These are phyloP conservation scores for Magnusiomyces magnusii DNA, from an alignment of 1,139 yeast species.

Conservation along the genomic window DNA sequence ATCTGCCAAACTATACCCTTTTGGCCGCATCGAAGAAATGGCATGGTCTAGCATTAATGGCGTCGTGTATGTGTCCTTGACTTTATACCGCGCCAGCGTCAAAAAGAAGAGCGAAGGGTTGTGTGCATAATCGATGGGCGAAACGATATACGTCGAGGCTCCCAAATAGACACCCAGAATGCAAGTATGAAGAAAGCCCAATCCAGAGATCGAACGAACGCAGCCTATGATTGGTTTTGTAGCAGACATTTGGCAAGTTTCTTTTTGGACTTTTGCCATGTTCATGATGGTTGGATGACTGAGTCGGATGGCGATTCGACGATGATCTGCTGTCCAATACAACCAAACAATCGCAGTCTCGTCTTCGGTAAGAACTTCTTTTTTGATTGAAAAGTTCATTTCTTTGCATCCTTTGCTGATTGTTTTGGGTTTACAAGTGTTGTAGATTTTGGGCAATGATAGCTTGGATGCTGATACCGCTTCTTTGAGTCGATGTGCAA, in stretches of 20 bases:
- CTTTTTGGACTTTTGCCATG: slow-evolving; percentile 82
- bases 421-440: slow-evolving; percentile 62
- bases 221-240: slow-evolving; percentile 74
- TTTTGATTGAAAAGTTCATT: slow-evolving; percentile 39
- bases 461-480: slow-evolving; percentile 38
- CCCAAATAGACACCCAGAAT: slow-evolving; percentile 82
- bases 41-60: slow-evolving; percentile 80
- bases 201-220: slow-evolving; percentile 74
- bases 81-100: slow-evolving; percentile 66
- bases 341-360: slow-evolving; percentile 53
- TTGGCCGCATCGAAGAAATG: slow-evolving; percentile 53
- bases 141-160: slow-evolving; percentile 70
- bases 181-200: slow-evolving; percentile 81
- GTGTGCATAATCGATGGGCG: slow-evolving; percentile 70
- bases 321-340: slow-evolving; percentile 66
- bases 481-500: slow-evolving; percentile 56
- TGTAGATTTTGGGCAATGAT: slow-evolving; percentile 51
- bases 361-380: slow-evolving; percentile 31
- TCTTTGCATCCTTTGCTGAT: slow-evolving; percentile 42
- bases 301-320: slow-evolving; percentile 56
- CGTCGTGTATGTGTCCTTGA: slow-evolving; percentile 81
- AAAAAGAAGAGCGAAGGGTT: slow-evolving; percentile 69
- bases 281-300: slow-evolving; percentile 62
- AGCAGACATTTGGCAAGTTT: slow-evolving; percentile 77
- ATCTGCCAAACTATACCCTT: slow-evolving; percentile 52